Conservation (phyloP, 495 filamentous ascomycete genomes). For the Hypoxylon rickii region DNA sequence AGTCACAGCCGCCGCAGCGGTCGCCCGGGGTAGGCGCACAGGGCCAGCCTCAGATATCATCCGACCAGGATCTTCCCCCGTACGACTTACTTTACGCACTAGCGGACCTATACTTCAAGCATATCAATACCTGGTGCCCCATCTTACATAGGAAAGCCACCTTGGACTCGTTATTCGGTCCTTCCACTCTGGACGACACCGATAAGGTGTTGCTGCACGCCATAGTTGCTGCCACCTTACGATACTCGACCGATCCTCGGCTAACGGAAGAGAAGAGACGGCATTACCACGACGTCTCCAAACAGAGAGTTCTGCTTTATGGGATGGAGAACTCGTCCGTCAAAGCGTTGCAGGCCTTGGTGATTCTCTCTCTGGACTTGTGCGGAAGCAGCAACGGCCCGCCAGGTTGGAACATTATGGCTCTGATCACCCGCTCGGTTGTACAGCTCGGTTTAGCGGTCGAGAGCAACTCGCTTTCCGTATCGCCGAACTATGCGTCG, state of each 20-base stretch:
- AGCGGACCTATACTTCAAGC: conserved; percentile 86
- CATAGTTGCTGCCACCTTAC: conserved; percentile 81
- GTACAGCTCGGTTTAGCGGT: conserved; percentile 83
- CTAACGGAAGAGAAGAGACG: conserved; percentile 71
- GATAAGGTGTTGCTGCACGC: conserved; percentile 84
- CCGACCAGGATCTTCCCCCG: conserved; percentile 79
- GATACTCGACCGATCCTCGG: conserved; percentile 75
- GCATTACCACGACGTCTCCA: conserved; percentile 77
- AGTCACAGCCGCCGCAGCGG: conserved; percentile 44
- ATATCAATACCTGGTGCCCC: conserved; percentile 89
- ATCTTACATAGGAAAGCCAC: conserved; percentile 82
- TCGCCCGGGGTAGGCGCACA: conserved; percentile 51
- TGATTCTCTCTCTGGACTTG: conserved; percentile 79
- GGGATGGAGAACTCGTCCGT: conserved; percentile 87
- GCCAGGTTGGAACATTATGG: conserved; percentile 86
- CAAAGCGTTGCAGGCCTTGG: conserved; percentile 81
- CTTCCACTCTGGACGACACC: conserved; percentile 72
- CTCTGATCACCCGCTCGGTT: conserved; percentile 81
- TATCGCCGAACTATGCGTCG: conserved; percentile 73
- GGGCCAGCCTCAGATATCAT: conserved; percentile 44
- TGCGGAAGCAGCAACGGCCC: conserved; percentile 82
- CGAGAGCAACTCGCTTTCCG: conserved; percentile 74
- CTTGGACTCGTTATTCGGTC: conserved; percentile 79
- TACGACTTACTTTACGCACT: conserved; percentile 82
- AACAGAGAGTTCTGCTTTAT: conserved; percentile 82